These are phyloP conservation scores for Hypericum perforatum DNA, from an alignment of 345 rosid species.

Conservation along the genomic window DNA sequence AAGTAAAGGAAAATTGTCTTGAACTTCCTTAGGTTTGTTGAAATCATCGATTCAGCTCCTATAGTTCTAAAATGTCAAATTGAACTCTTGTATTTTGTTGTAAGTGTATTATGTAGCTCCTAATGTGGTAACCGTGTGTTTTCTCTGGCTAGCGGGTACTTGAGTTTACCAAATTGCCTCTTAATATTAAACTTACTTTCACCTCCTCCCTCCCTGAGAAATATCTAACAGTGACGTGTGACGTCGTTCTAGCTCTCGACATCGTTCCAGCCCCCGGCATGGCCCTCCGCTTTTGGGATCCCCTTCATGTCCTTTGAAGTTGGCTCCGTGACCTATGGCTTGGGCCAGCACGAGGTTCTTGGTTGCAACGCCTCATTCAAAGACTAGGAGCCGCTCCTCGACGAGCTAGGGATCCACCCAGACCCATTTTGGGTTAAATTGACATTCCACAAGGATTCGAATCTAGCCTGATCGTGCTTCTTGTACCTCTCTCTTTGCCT, in stretches of 20 bases:
- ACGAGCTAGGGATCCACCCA: slow-evolving; percentile 95
- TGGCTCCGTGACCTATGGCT: slow-evolving; percentile 51
- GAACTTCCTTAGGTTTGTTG: too few relatives aligned
- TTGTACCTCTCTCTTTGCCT: slow-evolving; percentile 69
- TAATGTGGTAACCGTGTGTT: too few relatives aligned
- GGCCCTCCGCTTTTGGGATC: slow-evolving; percentile 51
- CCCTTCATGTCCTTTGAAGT: slow-evolving; percentile 95
- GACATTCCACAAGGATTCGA: slow-evolving; percentile 61
- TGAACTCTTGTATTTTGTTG: too few relatives aligned
- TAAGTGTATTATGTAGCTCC: too few relatives aligned
- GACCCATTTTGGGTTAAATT: slow-evolving; percentile 70
- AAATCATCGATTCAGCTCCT: too few relatives aligned
- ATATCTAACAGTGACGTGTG: slow-evolving; percentile 61
- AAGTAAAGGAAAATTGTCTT: too few relatives aligned
- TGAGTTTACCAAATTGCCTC: too few relatives aligned
- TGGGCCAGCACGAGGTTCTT: slow-evolving; percentile 24
- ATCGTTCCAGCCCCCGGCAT: slow-evolving; percentile 76
- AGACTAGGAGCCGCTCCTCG: slow-evolving; percentile 86
- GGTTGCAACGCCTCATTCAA: slow-evolving; percentile 46
- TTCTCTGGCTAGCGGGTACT: too few relatives aligned
- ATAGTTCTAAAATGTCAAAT: too few relatives aligned
- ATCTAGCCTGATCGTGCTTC: slow-evolving; percentile 79
- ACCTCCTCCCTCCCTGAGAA: too few relatives aligned
- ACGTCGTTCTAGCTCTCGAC: too few relatives aligned
- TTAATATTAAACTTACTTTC: too few relatives aligned